Conservation (phyloP, 805 yeast genomes). For the Hanseniaspora lindneri region DNA sequence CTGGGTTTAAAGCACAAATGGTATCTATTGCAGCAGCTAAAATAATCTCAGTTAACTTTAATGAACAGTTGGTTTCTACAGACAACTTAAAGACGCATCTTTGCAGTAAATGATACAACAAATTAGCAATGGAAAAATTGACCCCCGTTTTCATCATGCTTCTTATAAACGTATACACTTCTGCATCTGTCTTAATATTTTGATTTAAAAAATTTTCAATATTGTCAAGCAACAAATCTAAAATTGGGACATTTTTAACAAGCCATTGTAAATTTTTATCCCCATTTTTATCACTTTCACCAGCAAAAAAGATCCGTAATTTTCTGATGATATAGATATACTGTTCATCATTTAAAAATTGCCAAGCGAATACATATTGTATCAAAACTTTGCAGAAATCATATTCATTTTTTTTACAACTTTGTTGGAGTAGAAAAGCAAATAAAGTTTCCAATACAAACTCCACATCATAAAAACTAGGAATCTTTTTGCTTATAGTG, state of each 20-base stretch:
- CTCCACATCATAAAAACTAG: not conserved
- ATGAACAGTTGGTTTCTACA: not conserved
- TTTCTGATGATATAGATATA: not conserved
- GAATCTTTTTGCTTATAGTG: not conserved
- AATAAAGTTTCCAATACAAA: not conserved
- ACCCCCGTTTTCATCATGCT: not conserved
- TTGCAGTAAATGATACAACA: slow-evolving; percentile 6
- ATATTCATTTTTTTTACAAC: not conserved
- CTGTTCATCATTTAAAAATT: not conserved
- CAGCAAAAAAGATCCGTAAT: not conserved
- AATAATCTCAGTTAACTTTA: not conserved
- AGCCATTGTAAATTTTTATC: not conserved
- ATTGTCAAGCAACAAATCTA: slow-evolving; percentile 1
- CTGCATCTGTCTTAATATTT: no score
- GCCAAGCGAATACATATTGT: not conserved
- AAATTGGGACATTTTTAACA: slow-evolving; percentile 2
- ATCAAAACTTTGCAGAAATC: not conserved
- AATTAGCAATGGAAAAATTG: not conserved
- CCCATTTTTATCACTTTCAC: no score
- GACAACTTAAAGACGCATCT: not conserved
- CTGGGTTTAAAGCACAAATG: not conserved
- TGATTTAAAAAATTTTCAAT: not conserved
- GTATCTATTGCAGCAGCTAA: not conserved
- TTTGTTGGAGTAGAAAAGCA: not conserved
- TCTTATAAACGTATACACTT: not conserved